Evolutionary conservation across 805 yeast genomes (phyloP), one percentile per base, ranked within the genome.

Genomic region (Saccharomycopsis babjevae): DNA sequence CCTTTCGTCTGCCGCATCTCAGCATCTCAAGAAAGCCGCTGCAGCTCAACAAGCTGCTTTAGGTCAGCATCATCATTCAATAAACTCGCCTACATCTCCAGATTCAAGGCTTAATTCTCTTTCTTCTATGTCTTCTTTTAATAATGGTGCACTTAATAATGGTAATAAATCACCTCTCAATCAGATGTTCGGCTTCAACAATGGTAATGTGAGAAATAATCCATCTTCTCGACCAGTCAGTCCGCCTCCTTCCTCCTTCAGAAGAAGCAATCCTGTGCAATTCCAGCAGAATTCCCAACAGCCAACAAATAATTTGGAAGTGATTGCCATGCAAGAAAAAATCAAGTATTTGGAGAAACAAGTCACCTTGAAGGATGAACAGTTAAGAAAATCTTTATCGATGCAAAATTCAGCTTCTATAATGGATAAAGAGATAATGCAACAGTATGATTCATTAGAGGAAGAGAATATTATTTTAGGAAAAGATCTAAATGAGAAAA

Each of bases 271-370:
- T 8, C 22, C 59, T 15, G 50, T 3, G 10, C 43, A 50, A 10
- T 46, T 50, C 13, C 63, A 61, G 4, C 50, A 11, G 20, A 13
- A 50, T 20, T 43, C 59, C 13, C 57, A 42, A 20, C 57, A 57
- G 8, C 46, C 56, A 22, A 18, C 58, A 11, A 16, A 36, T n/a
- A 61, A 60, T 55, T 58, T 63, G 30, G 65, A 63, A 36, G 39
- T 60, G 28, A 61, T 61, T 36, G 65, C 64, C 5, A 63, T 63
- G 65, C 64, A 63, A 43, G 65, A 63, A 36, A 60, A 61, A 52
- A 63, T 63, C 42, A 60, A 61, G 42, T 59, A 61, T 30, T 42
- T 63, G 20, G 56, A 61, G 36, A 18, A 34, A 13, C 58, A 58
- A 28, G 16, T 62, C 28, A 42, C 25, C 13, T 61, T 57, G 10